Conservation (phyloP, 1,139 yeast genomes). For the Saccharomyces hybrid region DNA sequence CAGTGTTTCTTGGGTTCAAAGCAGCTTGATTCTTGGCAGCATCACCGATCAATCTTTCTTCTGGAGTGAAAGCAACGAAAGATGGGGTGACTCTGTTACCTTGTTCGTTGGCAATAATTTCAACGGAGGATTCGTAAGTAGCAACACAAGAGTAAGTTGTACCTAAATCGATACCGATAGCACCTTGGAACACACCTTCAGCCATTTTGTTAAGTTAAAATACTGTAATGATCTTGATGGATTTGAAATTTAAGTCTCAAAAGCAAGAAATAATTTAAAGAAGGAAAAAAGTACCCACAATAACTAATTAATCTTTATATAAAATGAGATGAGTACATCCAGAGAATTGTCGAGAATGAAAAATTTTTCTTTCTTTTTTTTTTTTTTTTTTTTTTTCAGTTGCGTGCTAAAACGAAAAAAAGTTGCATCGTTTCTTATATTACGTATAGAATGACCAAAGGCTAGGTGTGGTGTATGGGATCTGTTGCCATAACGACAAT, state of each 20-base stretch:
- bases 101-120: slow-evolving; percentile 96
- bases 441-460: background rate
- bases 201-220: slow-evolving; percentile 42
- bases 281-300: background rate
- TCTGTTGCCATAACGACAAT: background rate
- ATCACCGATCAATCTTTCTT: slow-evolving; percentile 42
- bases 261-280: background rate
- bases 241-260: background rate
- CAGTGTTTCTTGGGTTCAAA: slow-evolving; percentile 92
- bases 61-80: slow-evolving; percentile 93
- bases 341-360: slow-evolving; percentile 14
- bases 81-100: slow-evolving; percentile 99
- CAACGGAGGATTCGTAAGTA: slow-evolving; percentile 77
- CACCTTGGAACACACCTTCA: slow-evolving; percentile 97
- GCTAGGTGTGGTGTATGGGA: background rate
- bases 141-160: slow-evolving; percentile 96
- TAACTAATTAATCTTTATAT: slow-evolving; percentile 1
- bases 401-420: background rate
- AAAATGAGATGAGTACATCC: background rate
- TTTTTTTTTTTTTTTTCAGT: background rate
- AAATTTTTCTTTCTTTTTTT: background rate
- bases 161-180: slow-evolving; percentile 98
- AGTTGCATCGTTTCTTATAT: background rate
- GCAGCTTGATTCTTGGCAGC: slow-evolving; percentile 99
- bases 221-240: slow-evolving; percentile 18